Evolutionary conservation across 2,329 filamentous ascomycete species (phyloP), one percentile per base, ranked within the genome.

Genomic region (Ophiostoma tasmaniense): DNA sequence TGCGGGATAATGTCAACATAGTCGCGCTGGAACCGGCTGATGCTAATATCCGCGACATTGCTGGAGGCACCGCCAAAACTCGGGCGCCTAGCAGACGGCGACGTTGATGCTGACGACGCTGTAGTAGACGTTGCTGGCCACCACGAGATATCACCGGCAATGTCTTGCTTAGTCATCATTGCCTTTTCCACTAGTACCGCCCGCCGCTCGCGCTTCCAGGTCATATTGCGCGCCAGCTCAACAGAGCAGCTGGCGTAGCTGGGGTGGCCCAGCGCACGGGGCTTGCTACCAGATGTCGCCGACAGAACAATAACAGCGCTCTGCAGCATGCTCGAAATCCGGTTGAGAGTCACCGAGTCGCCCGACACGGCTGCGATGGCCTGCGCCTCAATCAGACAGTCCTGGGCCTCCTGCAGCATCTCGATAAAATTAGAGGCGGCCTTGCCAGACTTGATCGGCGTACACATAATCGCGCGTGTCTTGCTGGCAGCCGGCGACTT

Each of bases 1-100:
- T 82, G 80, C 0, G 95, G 96, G 6, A 99, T 87, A 66, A 94
- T 90, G 75, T 97, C 91, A 66, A 97, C 84, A 74, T 93, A 97
- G 64, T 93, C 86, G 72, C 85, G 83, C 76, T 94, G 90, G 74
- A 97, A 96, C 33, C 83, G 82, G 61, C 81, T 78, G 74, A 88
- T 83, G 72, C 89, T 83, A 11, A 66, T 35, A 2, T 69, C 70
- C 1, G 70, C 45, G 1, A 20, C 28, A 11, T 30, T 30, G 14
- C 62, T 28, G 17, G 39, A 45, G 2, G 35, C n/a, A 3, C n/a
- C 39, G 5, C 80, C 81, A 22, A 85, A 76, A 71, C 83, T 86
- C 1, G 75, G 76, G 30, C 80, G 80, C 61, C 79, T 33, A 4
- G 55, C 39, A 30, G 65, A 59, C 13, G 20, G 10, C 11, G n/a